A percentile compares a stretch with the other conserved stretches of the same genome.
Conservation (phyloP, 2,329 filamentous ascomycete genomes). For the Sporothrix humicola region DNA sequence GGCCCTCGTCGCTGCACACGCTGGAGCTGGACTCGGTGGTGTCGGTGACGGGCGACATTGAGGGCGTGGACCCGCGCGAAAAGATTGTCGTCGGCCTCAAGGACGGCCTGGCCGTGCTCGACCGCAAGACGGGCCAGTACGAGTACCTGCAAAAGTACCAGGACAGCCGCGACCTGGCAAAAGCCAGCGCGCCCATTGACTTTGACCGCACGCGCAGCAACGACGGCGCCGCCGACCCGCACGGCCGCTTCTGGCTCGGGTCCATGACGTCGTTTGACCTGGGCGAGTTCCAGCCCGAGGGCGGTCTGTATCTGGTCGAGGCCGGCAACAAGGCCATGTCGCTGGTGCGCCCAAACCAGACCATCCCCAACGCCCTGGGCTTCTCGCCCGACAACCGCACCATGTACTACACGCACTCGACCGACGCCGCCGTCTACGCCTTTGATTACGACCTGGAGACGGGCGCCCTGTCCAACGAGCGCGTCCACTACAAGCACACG, state of each 20-base stretch:
- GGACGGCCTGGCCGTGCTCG: constrained; percentile 77
- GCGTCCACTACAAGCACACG: constrained; percentile 74
- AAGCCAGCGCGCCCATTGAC: constrained; percentile 40
- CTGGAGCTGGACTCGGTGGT: constrained; percentile 60
- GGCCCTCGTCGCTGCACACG: constrained; percentile 67
- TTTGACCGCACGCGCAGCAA: constrained; percentile 71
- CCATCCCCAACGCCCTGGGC: constrained; percentile 83
- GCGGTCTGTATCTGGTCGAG: constrained; percentile 75
- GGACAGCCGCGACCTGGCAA: constrained; percentile 40
- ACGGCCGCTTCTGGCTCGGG: constrained; percentile 83
- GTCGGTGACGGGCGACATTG: constrained; percentile 79
- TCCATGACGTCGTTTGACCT: constrained; percentile 77
- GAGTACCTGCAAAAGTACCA: constrained; percentile 60
- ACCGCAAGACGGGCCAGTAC: constrained; percentile 63
- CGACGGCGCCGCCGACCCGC: constrained; percentile 80
- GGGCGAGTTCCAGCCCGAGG: constrained; percentile 65
- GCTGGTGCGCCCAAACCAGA: constrained; percentile 66
- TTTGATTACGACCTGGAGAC: constrained; percentile 74
- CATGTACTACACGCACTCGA: constrained; percentile 85
- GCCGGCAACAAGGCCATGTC: constrained; percentile 61
- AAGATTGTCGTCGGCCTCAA: constrained; percentile 81
- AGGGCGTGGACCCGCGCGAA: constrained; percentile 63
- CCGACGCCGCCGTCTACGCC: constrained; percentile 70
- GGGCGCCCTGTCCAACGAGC: constrained; percentile 69
- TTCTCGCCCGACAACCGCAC: constrained; percentile 76